Evolutionary conservation across 1,284 basidiomycete genomes (phyloP).

Genomic region (Sanghuangporus sanghuang): DNA sequence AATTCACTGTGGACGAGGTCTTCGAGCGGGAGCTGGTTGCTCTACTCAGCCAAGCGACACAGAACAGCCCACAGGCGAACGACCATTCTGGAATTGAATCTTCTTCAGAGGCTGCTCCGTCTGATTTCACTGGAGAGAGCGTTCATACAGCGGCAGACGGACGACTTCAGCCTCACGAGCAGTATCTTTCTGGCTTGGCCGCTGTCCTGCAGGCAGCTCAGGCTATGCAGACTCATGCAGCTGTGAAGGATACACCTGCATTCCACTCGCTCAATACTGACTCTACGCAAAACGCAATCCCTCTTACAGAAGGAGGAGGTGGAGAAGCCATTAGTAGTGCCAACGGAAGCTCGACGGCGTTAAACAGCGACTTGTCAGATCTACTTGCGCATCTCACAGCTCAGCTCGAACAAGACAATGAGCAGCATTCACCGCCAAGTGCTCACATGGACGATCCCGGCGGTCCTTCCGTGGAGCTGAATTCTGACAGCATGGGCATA

Average conservation of each 20-base stretch:
- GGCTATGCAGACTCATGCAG: slow-evolving; percentile 52
- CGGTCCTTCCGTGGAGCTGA: not conserved
- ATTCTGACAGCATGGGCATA: not conserved
- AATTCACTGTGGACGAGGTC: slow-evolving; percentile 54
- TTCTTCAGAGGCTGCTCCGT: not conserved
- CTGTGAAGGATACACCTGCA: slow-evolving; percentile 59
- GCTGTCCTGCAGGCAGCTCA: slow-evolving; percentile 67
- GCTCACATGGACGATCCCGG: not conserved
- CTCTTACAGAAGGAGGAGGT: not conserved
- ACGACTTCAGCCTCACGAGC: not conserved
- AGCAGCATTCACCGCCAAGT: not conserved
- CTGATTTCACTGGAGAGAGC: not conserved
- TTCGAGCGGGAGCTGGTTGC: slow-evolving; percentile 70
- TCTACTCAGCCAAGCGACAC: slow-evolving; percentile 53
- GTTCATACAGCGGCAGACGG: not conserved
- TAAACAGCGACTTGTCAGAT: slow-evolving; percentile 6
- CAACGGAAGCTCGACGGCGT: not conserved
- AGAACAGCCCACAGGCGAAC: slow-evolving; percentile 41
- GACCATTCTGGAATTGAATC: not conserved
- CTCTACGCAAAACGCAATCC: slow-evolving; percentile 26
- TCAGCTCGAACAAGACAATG: slow-evolving; percentile 12
- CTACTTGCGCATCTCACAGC: slow-evolving; percentile 14
- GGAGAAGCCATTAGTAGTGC: not conserved
- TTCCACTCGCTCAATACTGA: slow-evolving; percentile 68
- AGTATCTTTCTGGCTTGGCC: slow-evolving; percentile 42